Base-by-base conservation (phyloP, 352 stramenopile genomes). In the Pythium inflatum region DNA sequence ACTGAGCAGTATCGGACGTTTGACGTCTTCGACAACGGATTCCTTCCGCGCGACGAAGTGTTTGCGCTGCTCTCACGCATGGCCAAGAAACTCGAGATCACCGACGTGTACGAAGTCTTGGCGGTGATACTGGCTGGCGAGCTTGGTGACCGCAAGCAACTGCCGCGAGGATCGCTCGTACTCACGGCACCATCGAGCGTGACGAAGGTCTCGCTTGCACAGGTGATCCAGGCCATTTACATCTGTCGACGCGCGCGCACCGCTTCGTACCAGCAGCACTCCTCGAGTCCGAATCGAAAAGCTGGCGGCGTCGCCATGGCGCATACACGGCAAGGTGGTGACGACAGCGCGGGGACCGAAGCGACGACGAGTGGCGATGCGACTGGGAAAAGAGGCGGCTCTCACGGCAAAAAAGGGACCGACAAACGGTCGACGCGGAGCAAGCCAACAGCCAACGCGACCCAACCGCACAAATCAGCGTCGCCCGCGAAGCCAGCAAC, bases 61-160 rank as follows among this genome's bases (percentile, higher is more conserved):
- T 84, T 82, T 34, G 49, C 77, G 22, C 27, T 87, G 12, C 66
- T 87, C 5, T 76, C 75, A 2, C 66, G 75, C 12, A 50, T 87
- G 55, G 76, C 71, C 6, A 76, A 55, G 40, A 71, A 63, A 20
- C 56, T 74, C 45, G 77, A 87, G 33, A 72, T 87, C 30, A 68
- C 76, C 11, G 77, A 87, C 63, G 62, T 82, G 49, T 82, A 79
- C 62, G 71, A 74, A 22, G 56, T 85, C n/a, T 54, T 85, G 0
- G 34, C 73, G 3, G 62, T 70, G 25, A 63, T 73, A 8, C 31
- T 73, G 1, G 45, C 66, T 1, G 66, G 55, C 16, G 54, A 59
- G 9, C 31, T 56, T 6, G 54, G 36, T 12, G 53, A 70, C 18
- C 51, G 45, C 34, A 62, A 48, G 22, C 56, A 66, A 28, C 16